Percentiles rank a stretch among this genome's conserved stretches.
Evolutionary conservation across 495 filamentous ascomycete genomes (phyloP).

Genomic region (Aspergillus sclerotioniger): DNA sequence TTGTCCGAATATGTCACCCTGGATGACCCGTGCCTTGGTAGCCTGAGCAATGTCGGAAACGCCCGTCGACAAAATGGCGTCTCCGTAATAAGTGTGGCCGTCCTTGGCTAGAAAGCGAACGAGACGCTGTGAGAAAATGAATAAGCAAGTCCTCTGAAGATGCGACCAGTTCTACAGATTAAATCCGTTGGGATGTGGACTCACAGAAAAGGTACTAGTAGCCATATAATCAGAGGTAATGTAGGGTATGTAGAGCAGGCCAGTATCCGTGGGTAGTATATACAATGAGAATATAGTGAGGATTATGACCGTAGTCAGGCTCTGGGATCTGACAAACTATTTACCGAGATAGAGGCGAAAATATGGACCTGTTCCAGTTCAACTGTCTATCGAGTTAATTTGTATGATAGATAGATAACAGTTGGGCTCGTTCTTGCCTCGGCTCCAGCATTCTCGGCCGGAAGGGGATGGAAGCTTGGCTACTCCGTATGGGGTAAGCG

Average conservation of each 20-base stretch:
- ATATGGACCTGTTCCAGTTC: no score
- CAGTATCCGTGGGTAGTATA: no score
- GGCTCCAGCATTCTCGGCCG: conserved; percentile 9
- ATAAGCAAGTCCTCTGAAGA: neutral
- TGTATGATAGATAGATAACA: neutral
- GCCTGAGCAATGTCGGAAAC: conserved; percentile 64
- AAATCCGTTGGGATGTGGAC: neutral
- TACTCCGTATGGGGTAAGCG: neutral
- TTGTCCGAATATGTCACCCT: conserved; percentile 70
- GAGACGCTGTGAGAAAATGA: conserved; percentile 54
- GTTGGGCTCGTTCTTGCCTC: neutral
- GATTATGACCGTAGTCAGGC: neutral
- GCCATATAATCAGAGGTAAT: conserved; percentile 23
- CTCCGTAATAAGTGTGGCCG: conserved; percentile 76
- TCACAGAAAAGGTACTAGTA: conserved; percentile 41
- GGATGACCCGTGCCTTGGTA: conserved; percentile 64
- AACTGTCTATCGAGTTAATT: neutral
- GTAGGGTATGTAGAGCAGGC: neutral
- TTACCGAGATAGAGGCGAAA: no score
- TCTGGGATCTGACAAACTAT: no score
- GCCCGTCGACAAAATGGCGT: conserved; percentile 71
- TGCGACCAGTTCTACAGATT: neutral
- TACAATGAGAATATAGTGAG: neutral
- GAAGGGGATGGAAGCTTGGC: neutral
- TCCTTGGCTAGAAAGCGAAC: conserved; percentile 77